Evolutionary conservation across 371 early-diverging fungal genomes (phyloP).

Genomic region (Mortierella sp.): DNA sequence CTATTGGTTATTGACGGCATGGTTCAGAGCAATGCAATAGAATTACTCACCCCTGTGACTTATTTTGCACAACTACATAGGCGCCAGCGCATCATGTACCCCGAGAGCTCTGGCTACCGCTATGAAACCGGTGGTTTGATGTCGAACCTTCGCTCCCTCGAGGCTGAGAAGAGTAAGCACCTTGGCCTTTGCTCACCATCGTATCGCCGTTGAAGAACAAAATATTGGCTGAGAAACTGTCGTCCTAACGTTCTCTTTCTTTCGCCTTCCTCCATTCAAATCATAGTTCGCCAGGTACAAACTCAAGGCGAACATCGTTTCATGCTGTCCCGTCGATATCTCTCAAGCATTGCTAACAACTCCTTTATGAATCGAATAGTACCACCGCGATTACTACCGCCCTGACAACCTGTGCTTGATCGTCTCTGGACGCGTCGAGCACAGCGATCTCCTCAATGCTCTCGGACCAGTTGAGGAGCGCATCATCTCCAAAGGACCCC

Average conservation of each 20-base stretch:
- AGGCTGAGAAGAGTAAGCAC: slow-evolving; percentile 71
- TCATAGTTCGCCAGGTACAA: slow-evolving; percentile 45
- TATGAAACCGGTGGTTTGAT: slow-evolving; percentile 79
- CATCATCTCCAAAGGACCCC: slow-evolving; percentile 69
- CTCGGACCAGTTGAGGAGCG: slow-evolving; percentile 71
- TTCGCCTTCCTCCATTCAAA: neutral
- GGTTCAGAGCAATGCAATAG: neutral
- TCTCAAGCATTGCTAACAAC: neutral
- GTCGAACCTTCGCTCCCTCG: slow-evolving; percentile 74
- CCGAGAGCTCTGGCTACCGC: slow-evolving; percentile 74
- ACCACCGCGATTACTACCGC: slow-evolving; percentile 76
- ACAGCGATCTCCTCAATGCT: slow-evolving; percentile 63
- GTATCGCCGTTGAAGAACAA: neutral
- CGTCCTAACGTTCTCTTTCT: neutral
- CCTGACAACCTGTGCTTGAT: slow-evolving; percentile 79
- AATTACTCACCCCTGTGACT: neutral
- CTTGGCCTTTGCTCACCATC: neutral
- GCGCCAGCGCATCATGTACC: slow-evolving; percentile 72
- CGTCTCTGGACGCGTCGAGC: slow-evolving; percentile 70
- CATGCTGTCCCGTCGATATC: neutral
- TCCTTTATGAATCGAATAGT: slow-evolving; percentile 52
- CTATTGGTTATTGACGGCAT: neutral
- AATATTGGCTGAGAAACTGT: neutral
- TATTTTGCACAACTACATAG: slow-evolving; percentile 24
- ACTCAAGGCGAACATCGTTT: too few relatives aligned